Base-by-base conservation (phyloP, 176 grass and related monocot species). In the Ampelocalamus luodianensis region DNA sequence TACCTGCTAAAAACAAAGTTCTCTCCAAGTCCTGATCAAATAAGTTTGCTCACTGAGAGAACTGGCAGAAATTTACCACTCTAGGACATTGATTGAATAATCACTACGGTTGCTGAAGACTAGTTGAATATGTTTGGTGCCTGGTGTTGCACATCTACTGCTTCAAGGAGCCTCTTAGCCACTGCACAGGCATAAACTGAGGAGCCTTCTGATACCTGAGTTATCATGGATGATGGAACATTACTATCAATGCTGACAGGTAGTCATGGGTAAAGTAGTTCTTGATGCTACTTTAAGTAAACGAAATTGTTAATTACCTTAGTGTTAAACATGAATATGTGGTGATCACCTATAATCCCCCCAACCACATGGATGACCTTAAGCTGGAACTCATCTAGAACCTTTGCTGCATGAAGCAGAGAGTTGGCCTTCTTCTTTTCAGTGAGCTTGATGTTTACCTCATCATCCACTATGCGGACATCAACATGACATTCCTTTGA, bases 301-400 rank as follows among this genome's bases (percentile, higher is more conserved):
- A 70, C 5, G 22, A 26, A 58, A 65, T 12, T 71, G 14, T 42
- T 29, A 72, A 20, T 71, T 60, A 97, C 95, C 95, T 97, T 97
- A 23, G 92, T 92, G 72, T 92, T 97, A 77, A 97, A 92, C 92
- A 97, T 92, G 85, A 94, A 92, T 88, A 94, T 92, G 55, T 92
- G 78, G 78, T 94, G 95, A 59, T 94, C 95, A 60, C 95, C 95
- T 67, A 97, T 92, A 77, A 59, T 94, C 20, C 90, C 95, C 4
- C 92, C 90, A 5, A 89, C 83, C 14, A 82, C 86, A 84, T 97
- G 92, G 81, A 91, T 83, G 26, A 92, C 83, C 32, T 94, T 90
- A 40, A 97, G 84, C 68, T 90, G 81, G 81, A 97, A 85, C 60
- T 94, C 95, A 17, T 97, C 90, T 18, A 97, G 68, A 62, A 85